These are phyloP conservation scores for Paxillus involutus DNA, from an alignment of 768 basidiomycete genomes.

Conservation along the genomic window DNA sequence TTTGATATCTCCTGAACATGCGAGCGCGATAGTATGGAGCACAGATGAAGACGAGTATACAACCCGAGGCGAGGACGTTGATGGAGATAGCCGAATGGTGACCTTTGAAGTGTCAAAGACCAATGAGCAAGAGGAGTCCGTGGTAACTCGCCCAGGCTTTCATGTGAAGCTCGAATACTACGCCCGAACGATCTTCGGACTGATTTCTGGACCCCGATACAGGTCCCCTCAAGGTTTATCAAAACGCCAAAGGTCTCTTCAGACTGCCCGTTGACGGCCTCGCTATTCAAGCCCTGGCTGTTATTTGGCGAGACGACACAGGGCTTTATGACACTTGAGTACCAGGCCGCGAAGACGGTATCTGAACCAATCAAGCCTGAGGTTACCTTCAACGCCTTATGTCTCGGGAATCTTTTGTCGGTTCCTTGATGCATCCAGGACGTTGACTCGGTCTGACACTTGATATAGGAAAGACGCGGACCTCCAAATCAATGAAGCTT, in stretches of 20 bases:
- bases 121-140: slow-evolving; percentile 52
- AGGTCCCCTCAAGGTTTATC: slow-evolving; percentile 10
- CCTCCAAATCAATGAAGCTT: too few relatives aligned
- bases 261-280: slow-evolving; percentile 6
- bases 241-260: slow-evolving; percentile 1
- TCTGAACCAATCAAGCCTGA: not conserved
- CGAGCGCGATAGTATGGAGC: slow-evolving; percentile 40
- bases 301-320: slow-evolving; percentile 35
- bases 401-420: too few relatives aligned
- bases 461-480: not conserved
- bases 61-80: slow-evolving; percentile 18
- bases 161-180: slow-evolving; percentile 25
- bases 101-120: too few relatives aligned
- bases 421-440: too few relatives aligned
- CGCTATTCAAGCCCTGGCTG: slow-evolving; percentile 21
- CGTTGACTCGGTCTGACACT: too few relatives aligned
- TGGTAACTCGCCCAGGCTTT: slow-evolving; percentile 41
- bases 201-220: not conserved
- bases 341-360: slow-evolving; percentile 8
- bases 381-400: too few relatives aligned
- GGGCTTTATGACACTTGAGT: slow-evolving; percentile 31
- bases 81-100: slow-evolving; percentile 43
- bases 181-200: too few relatives aligned
- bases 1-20: slow-evolving; percentile 45
- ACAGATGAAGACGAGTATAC: slow-evolving; percentile 18